These are phyloP conservation scores for Aspergillus luchuensis DNA, from an alignment of 2,329 filamentous ascomycete species.

Conservation along the genomic window DNA sequence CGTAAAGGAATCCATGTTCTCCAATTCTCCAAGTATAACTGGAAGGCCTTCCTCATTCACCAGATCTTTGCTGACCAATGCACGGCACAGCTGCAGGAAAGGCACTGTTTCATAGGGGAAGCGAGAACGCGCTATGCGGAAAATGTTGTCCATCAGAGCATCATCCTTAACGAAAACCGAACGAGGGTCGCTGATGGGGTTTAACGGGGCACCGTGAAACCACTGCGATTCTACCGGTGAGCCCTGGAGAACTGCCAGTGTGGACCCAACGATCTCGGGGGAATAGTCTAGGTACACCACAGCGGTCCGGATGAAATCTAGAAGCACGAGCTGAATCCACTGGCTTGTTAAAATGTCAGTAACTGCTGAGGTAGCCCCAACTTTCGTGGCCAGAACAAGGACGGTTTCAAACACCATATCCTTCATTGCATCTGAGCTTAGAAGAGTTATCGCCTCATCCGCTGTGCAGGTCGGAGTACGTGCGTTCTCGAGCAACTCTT, in stretches of 20 bases:
- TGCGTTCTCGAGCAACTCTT: constrained; percentile 51
- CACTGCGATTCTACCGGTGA: constrained; percentile 25
- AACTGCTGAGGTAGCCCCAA: constrained; percentile 52
- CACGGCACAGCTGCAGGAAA: constrained; percentile 71
- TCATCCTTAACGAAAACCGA: constrained; percentile 60
- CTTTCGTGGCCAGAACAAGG: constrained; percentile 45
- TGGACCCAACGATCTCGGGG: constrained; percentile 67
- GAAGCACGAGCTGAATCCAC: constrained; percentile 64
- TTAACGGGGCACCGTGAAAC: constrained; percentile 18
- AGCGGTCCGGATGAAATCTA: constrained; percentile 71
- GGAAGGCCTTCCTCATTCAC: constrained; percentile 52
- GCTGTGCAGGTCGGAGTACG: constrained; percentile 39
- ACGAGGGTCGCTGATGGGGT: constrained; percentile 41
- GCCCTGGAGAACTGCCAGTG: constrained; percentile 65
- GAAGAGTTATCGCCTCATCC: constrained; percentile 51
- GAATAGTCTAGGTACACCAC: constrained; percentile 71
- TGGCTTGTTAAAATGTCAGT: constrained; percentile 60
- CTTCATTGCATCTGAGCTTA: constrained; percentile 51
- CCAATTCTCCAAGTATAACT: constrained; percentile 64
- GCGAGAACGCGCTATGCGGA: constrained; percentile 70
- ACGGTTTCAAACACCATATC: constrained; percentile 54
- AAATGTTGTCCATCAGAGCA: constrained; percentile 58
- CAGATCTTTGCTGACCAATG: constrained; percentile 55
- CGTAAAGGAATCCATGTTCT: constrained; percentile 72
- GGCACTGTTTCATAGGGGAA: constrained; percentile 86